Percentiles rank a stretch among this genome's conserved stretches.
phyloP scores from a whole-genome alignment of 306 rosid genomes.

The Luffa aegyptiaca region DNA sequence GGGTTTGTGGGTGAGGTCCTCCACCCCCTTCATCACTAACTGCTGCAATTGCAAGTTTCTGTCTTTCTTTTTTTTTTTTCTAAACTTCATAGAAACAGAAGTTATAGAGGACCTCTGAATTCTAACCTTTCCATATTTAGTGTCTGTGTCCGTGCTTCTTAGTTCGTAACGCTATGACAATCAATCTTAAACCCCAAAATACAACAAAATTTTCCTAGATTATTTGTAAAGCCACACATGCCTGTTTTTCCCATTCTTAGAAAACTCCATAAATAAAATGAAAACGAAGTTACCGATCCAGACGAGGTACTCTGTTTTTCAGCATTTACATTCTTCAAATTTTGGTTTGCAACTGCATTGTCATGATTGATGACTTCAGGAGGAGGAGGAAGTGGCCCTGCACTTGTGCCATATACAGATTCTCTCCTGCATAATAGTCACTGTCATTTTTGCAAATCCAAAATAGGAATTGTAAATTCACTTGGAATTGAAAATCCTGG shows the following conservation, averaged over 20 bases:
- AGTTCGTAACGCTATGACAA: neutral
- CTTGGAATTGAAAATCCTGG: neutral
- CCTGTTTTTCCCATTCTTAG: neutral
- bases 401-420: conserved; percentile 20
- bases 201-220: neutral
- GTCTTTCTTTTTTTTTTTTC: no score
- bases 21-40: no score
- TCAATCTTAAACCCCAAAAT: neutral
- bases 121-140: no score
- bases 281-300: conserved; percentile 43
- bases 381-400: conserved; percentile 76
- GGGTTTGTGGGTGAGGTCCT: no score
- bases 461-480: neutral
- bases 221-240: neutral
- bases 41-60: no score
- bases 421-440: conserved; percentile 29
- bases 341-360: conserved; percentile 35
- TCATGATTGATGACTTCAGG: conserved; percentile 56
- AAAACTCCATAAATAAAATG: conserved; percentile 4
- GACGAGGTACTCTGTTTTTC: conserved; percentile 34
- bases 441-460: neutral
- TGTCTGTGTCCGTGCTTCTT: no score
- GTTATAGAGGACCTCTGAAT: no score
- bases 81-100: no score
- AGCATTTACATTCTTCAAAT: conserved; percentile 13